These are phyloP conservation scores for Clarireedia sp. DNA, from an alignment of 2,329 filamentous ascomycete species.

Conservation along the genomic window DNA sequence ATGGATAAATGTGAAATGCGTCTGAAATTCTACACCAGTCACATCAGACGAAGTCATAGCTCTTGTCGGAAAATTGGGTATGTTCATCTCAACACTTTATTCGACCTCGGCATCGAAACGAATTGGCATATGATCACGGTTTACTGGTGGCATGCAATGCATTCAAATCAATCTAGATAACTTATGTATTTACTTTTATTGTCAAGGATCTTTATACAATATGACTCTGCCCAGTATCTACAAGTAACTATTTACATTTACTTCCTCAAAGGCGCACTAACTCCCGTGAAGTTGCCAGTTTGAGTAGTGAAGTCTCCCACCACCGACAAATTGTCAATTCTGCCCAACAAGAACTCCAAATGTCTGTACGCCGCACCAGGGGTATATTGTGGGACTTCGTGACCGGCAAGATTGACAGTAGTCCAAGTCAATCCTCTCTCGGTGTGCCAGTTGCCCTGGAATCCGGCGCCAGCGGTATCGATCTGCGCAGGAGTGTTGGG, in stretches of 20 bases:
- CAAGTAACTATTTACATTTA: not conserved
- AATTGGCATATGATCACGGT: too few species aligned
- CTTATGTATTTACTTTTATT: too few species aligned
- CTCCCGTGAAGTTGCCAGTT: constrained; percentile 21
- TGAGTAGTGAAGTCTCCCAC: constrained; percentile 25
- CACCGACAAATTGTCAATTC: constrained; percentile 40
- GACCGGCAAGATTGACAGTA: constrained; percentile 45
- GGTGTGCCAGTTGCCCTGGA: constrained; percentile 45
- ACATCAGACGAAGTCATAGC: too few species aligned
- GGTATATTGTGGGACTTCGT: constrained; percentile 49
- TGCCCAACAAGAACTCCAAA: constrained; percentile 53
- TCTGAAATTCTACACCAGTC: too few species aligned
- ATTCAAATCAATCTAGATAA: too few species aligned
- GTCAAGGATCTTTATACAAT: not conserved
- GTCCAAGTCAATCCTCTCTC: constrained; percentile 57
- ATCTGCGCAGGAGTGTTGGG: constrained; percentile 13
- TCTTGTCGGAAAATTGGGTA: too few species aligned
- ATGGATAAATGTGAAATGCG: too few species aligned
- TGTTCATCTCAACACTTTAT: too few species aligned
- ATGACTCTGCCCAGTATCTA: too few species aligned
- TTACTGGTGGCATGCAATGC: too few species aligned
- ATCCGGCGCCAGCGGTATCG: constrained; percentile 25
- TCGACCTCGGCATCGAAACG: too few species aligned
- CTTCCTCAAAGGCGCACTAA: constrained; percentile 11
- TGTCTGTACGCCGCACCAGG: constrained; percentile 51